Percentiles rank a stretch among this genome's conserved stretches.
Conservation (phyloP, 2,329 filamentous ascomycete species). For the Aspergillus proliferans region DNA sequence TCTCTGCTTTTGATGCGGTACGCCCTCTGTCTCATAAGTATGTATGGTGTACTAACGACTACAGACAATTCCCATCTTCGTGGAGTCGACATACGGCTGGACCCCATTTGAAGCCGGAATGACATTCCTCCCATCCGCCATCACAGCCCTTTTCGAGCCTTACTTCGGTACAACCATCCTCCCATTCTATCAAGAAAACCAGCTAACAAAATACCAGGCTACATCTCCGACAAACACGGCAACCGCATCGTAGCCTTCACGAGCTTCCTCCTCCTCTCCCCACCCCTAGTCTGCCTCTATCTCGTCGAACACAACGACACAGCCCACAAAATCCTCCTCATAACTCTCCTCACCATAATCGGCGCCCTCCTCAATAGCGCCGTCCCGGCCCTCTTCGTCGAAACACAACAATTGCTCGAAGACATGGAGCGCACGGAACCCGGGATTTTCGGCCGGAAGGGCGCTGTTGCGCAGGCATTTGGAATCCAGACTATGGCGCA, state of each 20-base stretch:
- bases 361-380: constrained; percentile 55
- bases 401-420: constrained; percentile 52
- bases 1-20: constrained; percentile 48
- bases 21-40: constrained; percentile 8
- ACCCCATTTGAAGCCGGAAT: constrained; percentile 52
- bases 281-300: constrained; percentile 60
- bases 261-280: constrained; percentile 51
- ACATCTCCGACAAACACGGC: constrained; percentile 51
- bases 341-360: constrained; percentile 54
- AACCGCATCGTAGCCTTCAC: constrained; percentile 55
- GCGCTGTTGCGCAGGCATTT: constrained; percentile 60
- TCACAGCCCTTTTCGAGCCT: constrained; percentile 58
- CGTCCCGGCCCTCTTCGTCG: constrained; percentile 63
- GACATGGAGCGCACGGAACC: constrained; percentile 57
- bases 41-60: neutral
- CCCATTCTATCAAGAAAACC: no score
- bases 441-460: constrained; percentile 55
- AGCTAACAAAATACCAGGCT: constrained; percentile 31
- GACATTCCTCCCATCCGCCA: constrained; percentile 53
- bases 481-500: constrained; percentile 60
- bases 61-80: constrained; percentile 47
- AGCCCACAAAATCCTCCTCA: constrained; percentile 59
- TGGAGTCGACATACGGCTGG: constrained; percentile 50
- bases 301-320: constrained; percentile 54
- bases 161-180: constrained; percentile 35